A percentile compares a stretch with the other conserved stretches of the same genome.
Evolutionary conservation across 129 eudicot species (phyloP).

Genomic region (Apium graveolens): DNA sequence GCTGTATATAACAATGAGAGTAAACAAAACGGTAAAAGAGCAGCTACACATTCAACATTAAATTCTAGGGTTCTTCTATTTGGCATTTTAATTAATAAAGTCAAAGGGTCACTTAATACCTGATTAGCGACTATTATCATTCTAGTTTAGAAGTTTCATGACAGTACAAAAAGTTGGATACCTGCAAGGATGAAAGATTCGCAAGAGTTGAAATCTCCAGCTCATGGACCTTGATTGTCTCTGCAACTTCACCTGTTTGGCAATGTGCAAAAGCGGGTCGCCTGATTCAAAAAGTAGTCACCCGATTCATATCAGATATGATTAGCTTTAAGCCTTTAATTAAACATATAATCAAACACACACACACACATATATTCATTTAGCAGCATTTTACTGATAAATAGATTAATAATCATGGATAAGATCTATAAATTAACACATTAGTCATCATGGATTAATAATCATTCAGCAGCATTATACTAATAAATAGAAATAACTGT

Average conservation of each 20-base stretch:
- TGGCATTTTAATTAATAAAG: neutral
- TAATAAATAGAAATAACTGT: neutral
- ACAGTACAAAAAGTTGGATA: conserved; percentile 13
- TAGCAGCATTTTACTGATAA: neutral
- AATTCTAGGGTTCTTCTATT: neutral
- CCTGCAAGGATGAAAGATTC: conserved; percentile 54
- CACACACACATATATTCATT: neutral
- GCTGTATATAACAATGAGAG: neutral
- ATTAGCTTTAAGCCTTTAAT: neutral
- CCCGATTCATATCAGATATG: neutral
- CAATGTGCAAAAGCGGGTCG: conserved; percentile 67
- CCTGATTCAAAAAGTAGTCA: conserved; percentile 26
- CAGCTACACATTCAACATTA: neutral
- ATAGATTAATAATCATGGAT: no score
- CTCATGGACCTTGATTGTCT: conserved; percentile 42
- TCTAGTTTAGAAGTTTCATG: neutral
- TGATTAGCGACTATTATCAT: neutral
- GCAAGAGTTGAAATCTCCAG: conserved; percentile 69
- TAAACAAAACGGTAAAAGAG: neutral
- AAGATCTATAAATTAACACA: no score
- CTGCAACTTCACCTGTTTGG: conserved; percentile 36
- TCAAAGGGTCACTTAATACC: neutral
- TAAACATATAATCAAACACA: neutral
- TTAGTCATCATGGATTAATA: neutral
- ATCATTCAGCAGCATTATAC: neutral